Evolutionary conservation across 768 basidiomycete species (phyloP).

Genomic region (Agrocybe praecox): DNA sequence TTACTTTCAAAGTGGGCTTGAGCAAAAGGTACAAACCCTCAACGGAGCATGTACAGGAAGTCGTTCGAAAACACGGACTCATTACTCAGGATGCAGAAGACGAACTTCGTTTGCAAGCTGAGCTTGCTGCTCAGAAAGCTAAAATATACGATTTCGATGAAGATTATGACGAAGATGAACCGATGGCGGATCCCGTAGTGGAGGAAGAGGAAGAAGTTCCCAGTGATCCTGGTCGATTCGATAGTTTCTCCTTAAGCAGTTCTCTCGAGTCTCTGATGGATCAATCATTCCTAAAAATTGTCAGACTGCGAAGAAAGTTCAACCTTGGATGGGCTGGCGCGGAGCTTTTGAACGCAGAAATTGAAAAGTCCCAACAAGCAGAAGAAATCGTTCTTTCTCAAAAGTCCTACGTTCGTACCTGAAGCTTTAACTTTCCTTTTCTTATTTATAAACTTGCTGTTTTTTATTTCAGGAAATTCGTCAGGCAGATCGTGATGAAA

Average conservation of each 20-base stretch:
- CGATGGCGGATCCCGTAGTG: conserved; percentile 18
- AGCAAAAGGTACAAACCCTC: conserved; percentile 62
- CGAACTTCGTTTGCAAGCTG: conserved; percentile 34
- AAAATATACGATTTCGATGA: conserved; percentile 28
- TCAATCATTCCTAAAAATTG: conserved; percentile 52
- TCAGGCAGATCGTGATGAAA: conserved; percentile 48
- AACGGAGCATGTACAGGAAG: conserved; percentile 46
- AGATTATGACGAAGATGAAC: conserved; percentile 25
- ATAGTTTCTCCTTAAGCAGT: conserved; percentile 63
- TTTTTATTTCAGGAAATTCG: conserved; percentile 29
- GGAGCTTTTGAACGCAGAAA: conserved; percentile 50
- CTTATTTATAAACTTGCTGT: background rate
- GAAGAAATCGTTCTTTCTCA: conserved; percentile 38
- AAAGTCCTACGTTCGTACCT: conserved; percentile 30
- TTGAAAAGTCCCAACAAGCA: conserved; percentile 45
- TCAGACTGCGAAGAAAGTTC: conserved; percentile 54
- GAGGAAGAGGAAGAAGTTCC: conserved; percentile 25
- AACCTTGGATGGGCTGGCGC: conserved; percentile 71
- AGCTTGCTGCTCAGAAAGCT: conserved; percentile 30
- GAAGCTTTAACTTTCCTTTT: background rate
- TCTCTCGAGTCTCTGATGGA: conserved; percentile 66
- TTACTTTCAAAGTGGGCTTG: conserved; percentile 66
- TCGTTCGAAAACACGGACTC: conserved; percentile 51
- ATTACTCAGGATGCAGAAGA: conserved; percentile 46
- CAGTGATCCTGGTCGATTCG: conserved; percentile 46